Evolutionary conservation across 805 yeast species (phyloP), one percentile per base, ranked within the genome.

Genomic region (Yamadazyma scolyti): DNA sequence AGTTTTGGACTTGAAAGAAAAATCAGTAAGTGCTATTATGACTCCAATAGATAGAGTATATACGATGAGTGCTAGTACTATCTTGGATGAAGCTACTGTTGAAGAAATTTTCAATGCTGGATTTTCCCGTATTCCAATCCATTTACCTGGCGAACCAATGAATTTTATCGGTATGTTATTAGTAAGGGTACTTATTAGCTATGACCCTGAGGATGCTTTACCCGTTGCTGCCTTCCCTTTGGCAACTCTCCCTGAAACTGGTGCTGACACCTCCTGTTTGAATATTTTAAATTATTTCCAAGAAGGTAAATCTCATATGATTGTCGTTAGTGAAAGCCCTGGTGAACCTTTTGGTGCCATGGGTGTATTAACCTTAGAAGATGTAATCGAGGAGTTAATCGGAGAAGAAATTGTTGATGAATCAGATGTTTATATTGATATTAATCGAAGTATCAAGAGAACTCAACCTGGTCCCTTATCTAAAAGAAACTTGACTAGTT

Each of bases 331-430:
- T 42, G 80, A 79, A 35, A 68, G 69, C 26, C 97, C 97, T 0
- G 98, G 98, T 25, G 75, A 71, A 45, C 71, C 82, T 1, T 68
- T 70, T 23, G 97, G 97, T 13, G 93, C 96, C 1, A 54, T 82
- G 19, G 98, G 98, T 42, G 95, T 90, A 7, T 66, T 90, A 25
- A 90, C 98, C 1, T 67, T 90, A 39, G 98, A 90, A 59, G 98
- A 90, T 52, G 97, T 90, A n/a, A 93, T 90, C 51, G 98, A 90
- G 58, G 98, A 90, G 60, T 71, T 90, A 42, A 90, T 90, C 56
- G 98, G 98, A 30, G 97, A 90, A 59, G 98, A 90, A 56, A 90
- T 90, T 50, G 90, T 90, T 24, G 98, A 90, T 53, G 98, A 90
- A 61, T 78, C 88, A 15, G 98, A 90, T 54, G 97, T 93, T 12